phyloP scores from a whole-genome alignment of 2,329 filamentous ascomycete genomes.

The Chaetomium sp. region DNA sequence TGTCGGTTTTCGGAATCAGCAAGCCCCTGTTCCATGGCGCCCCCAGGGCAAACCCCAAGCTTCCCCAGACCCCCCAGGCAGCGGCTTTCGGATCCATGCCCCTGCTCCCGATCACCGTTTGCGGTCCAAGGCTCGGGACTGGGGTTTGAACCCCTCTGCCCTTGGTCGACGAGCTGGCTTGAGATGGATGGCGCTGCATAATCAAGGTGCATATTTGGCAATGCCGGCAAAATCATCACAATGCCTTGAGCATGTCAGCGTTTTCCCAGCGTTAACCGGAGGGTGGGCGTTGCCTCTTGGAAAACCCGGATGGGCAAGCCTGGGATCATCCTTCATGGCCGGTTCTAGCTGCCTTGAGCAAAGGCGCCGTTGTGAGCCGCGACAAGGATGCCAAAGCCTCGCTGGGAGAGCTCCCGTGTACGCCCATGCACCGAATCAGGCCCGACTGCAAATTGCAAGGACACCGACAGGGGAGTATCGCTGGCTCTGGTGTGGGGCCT shows the following conservation, averaged over 20 bases:
- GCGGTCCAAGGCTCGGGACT: constrained; percentile 20
- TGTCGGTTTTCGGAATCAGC: constrained; percentile 13
- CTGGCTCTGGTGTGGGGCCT: constrained; percentile 16
- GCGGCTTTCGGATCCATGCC: constrained; percentile 17
- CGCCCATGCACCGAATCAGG: neutral
- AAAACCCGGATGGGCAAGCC: constrained; percentile 34
- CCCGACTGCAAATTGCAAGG: constrained; percentile 22
- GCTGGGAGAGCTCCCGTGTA: neutral
- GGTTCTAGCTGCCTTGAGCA: neutral
- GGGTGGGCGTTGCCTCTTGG: constrained; percentile 20
- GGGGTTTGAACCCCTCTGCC: constrained; percentile 4
- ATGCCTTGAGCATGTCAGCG: constrained; percentile 33
- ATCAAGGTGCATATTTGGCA: constrained; percentile 37
- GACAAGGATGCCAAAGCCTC: constrained; percentile 29
- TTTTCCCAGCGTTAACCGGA: constrained; percentile 28
- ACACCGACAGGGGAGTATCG: constrained; percentile 15
- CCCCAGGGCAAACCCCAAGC: neutral
- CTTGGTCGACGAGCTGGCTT: neutral
- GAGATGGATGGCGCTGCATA: constrained; percentile 34
- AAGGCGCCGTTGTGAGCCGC: constrained; percentile 27
- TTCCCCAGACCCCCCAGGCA: constrained; percentile 3
- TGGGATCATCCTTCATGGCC: constrained; percentile 27
- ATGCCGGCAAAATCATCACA: constrained; percentile 39
- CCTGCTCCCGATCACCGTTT: constrained; percentile 19
- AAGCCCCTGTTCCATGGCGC: constrained; percentile 3